phyloP scores from a whole-genome alignment of 2,329 filamentous ascomycete species.

The Arthrobotrys megalospora region DNA sequence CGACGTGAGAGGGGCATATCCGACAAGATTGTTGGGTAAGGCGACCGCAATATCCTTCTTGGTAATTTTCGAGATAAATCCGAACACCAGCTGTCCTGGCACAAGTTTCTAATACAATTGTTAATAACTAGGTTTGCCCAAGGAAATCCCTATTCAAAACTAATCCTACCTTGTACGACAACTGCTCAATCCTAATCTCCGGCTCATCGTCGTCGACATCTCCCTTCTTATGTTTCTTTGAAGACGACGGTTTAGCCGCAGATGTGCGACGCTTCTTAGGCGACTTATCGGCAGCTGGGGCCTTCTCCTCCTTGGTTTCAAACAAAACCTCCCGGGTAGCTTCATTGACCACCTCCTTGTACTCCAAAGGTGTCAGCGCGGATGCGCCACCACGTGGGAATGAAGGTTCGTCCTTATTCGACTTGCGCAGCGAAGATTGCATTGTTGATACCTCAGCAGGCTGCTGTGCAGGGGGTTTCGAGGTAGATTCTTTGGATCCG shows the following conservation, averaged over 20 bases:
- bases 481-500: conserved; percentile 35
- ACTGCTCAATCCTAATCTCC: conserved; percentile 81
- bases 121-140: conserved; percentile 7
- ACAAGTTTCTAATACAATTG: conserved; percentile 77
- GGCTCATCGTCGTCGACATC: conserved; percentile 71
- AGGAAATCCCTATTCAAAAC: conserved; percentile 3
- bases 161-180: conserved; percentile 85
- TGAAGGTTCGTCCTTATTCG: conserved; percentile 84
- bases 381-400: conserved; percentile 95
- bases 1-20: conserved; percentile 92
- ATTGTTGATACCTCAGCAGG: conserved; percentile 18
- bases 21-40: conserved; percentile 91
- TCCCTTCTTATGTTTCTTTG: conserved; percentile 71
- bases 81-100: conserved; percentile 88
- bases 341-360: conserved; percentile 95
- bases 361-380: conserved; percentile 90
- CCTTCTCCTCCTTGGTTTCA: conserved; percentile 78
- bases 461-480: conserved; percentile 32
- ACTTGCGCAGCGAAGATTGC: conserved; percentile 62
- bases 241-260: conserved; percentile 71
- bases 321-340: conserved; percentile 92
- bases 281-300: conserved; percentile 68
- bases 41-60: conserved; percentile 83
- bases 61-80: conserved; percentile 86
- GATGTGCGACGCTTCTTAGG: conserved; percentile 62